phyloP scores from a whole-genome alignment of 2,329 filamentous ascomycete species.

The Exophiala alcalophila region DNA sequence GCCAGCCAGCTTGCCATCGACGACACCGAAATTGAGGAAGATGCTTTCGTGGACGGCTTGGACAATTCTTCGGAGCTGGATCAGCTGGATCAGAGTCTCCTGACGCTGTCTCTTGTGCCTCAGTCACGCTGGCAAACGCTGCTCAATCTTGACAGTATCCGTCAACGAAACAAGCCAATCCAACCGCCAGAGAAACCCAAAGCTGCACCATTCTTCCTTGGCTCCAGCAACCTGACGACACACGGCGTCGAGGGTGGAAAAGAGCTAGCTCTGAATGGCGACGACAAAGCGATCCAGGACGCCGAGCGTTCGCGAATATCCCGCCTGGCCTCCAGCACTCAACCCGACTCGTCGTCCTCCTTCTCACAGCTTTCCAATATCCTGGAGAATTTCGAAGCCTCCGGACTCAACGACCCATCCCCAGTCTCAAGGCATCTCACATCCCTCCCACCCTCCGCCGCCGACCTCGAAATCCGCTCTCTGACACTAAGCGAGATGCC shows the following conservation, averaged over 20 bases:
- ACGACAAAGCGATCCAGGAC: slow-evolving; percentile 35
- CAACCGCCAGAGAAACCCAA: slow-evolving; percentile 88
- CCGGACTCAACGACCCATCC: slow-evolving; percentile 57
- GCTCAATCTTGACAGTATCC: slow-evolving; percentile 83
- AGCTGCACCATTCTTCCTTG: slow-evolving; percentile 93
- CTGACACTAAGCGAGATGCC: slow-evolving; percentile 71
- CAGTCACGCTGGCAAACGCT: slow-evolving; percentile 92
- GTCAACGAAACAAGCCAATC: slow-evolving; percentile 89
- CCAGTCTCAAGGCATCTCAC: slow-evolving; percentile 76
- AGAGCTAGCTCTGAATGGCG: slow-evolving; percentile 28
- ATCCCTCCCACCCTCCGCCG: slow-evolving; percentile 74
- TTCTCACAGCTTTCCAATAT: slow-evolving; percentile 10
- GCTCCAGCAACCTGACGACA: slow-evolving; percentile 51
- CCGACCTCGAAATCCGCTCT: slow-evolving; percentile 87
- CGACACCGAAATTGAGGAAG: slow-evolving; percentile 45
- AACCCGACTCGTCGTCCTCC: neutral
- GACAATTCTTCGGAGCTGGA: slow-evolving; percentile 58
- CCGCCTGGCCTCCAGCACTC: slow-evolving; percentile 55
- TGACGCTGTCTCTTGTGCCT: slow-evolving; percentile 85
- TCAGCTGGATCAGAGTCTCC: slow-evolving; percentile 76
- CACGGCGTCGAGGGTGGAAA: slow-evolving; percentile 16
- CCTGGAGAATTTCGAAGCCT: slow-evolving; percentile 5
- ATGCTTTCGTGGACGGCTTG: slow-evolving; percentile 45
- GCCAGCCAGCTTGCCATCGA: slow-evolving; percentile 71
- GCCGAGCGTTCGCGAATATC: slow-evolving; percentile 65